phyloP scores from a whole-genome alignment of 2,329 filamentous ascomycete species.

The Alternaria consortialis region DNA sequence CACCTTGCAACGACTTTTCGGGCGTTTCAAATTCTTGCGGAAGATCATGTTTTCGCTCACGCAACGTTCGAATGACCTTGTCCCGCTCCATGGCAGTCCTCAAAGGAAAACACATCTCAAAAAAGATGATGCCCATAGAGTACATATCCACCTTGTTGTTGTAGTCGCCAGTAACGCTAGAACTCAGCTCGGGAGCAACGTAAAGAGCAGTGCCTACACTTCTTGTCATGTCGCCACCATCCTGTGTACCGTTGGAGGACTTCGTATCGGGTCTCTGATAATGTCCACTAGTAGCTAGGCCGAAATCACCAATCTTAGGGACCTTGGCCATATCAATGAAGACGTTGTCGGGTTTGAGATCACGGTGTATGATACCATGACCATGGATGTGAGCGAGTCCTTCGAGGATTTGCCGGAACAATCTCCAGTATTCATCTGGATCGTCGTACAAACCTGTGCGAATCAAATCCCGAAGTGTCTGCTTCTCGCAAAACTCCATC shows the following conservation, averaged over 20 bases:
- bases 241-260: constrained; percentile 39
- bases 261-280: constrained; percentile 68
- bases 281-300: constrained; percentile 88
- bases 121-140: constrained; percentile 95
- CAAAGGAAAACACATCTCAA: constrained; percentile 85
- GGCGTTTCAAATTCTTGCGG: constrained; percentile 77
- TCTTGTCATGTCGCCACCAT: constrained; percentile 71
- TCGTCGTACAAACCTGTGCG: constrained; percentile 77
- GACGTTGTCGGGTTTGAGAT: constrained; percentile 96
- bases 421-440: constrained; percentile 81
- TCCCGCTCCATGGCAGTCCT: constrained; percentile 71
- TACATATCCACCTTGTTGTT: constrained; percentile 99
- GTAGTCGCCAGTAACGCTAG: constrained; percentile 77
- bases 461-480: constrained; percentile 89
- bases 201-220: constrained; percentile 85
- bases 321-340: constrained; percentile 93
- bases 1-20: constrained; percentile 73
- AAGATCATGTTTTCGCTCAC: constrained; percentile 72
- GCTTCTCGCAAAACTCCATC: constrained; percentile 98
- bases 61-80: constrained; percentile 72
- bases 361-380: constrained; percentile 91
- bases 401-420: constrained; percentile 91
- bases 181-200: constrained; percentile 89
- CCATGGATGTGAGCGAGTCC: constrained; percentile 90
- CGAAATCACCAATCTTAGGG: constrained; percentile 96